A percentile compares a stretch with the other conserved stretches of the same genome.
These are phyloP conservation scores for Cryptococcus deneoformans DNA, from an alignment of 1,284 basidiomycete species.

Conservation along the genomic window DNA sequence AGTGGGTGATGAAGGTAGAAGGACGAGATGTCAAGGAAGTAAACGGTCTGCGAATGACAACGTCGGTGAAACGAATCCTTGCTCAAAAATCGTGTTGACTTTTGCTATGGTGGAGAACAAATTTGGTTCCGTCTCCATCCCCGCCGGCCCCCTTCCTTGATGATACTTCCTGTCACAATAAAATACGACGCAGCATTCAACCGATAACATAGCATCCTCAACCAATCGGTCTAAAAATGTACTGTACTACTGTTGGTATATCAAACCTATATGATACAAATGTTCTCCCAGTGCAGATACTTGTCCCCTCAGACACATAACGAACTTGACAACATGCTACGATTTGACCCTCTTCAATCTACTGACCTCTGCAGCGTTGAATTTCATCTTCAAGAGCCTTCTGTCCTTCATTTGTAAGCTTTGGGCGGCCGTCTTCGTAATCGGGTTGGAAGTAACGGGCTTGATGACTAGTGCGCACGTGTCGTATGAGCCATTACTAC, in stretches of 20 bases:
- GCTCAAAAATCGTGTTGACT: neutral
- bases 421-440: slow-evolving; percentile 68
- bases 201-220: too few relatives aligned
- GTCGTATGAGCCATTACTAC: neutral
- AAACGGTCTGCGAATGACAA: neutral
- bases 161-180: too few relatives aligned
- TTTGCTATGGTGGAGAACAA: neutral
- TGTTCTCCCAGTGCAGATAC: too few relatives aligned
- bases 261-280: neutral
- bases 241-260: too few relatives aligned
- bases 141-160: too few relatives aligned
- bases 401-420: slow-evolving; percentile 66
- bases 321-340: neutral
- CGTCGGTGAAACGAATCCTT: neutral
- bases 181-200: too few relatives aligned
- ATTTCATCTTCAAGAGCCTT: slow-evolving; percentile 70
- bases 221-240: too few relatives aligned
- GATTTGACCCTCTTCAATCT: neutral
- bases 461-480: slow-evolving; percentile 60
- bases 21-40: neutral
- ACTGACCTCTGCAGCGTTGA: slow-evolving; percentile 10
- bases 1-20: neutral
- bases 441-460: slow-evolving; percentile 76
- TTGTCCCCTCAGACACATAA: neutral
- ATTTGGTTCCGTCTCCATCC: neutral